Evolutionary conservation across 2,329 filamentous ascomycete genomes (phyloP).

Genomic region (Dactylellina cionopaga): DNA sequence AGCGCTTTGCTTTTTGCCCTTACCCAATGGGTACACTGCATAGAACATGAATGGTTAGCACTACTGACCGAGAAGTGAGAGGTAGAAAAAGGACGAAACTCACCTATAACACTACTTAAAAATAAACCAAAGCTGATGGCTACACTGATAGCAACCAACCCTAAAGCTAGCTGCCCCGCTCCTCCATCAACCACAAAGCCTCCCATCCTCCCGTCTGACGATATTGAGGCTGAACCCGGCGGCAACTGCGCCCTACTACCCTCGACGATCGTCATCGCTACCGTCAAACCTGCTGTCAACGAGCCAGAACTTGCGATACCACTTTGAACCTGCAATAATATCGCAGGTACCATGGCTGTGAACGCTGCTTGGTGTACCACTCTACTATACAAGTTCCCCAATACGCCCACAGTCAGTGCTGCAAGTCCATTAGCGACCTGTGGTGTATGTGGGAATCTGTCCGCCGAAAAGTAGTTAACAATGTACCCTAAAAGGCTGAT

Average conservation of each 20-base stretch:
- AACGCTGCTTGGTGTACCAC: slow-evolving; percentile 81
- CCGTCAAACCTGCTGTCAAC: slow-evolving; percentile 61
- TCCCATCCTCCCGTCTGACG: background rate
- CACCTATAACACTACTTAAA: slow-evolving; percentile 49
- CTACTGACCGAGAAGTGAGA: background rate
- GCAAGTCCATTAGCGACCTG: slow-evolving; percentile 82
- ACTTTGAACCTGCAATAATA: slow-evolving; percentile 76
- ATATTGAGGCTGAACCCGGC: slow-evolving; percentile 1
- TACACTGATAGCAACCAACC: slow-evolving; percentile 49
- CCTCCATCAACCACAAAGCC: slow-evolving; percentile 49
- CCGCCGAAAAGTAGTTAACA: slow-evolving; percentile 77
- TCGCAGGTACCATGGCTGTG: slow-evolving; percentile 84
- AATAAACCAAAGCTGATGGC: slow-evolving; percentile 52
- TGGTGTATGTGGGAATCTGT: slow-evolving; percentile 74
- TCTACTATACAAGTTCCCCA: slow-evolving; percentile 81
- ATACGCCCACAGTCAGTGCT: slow-evolving; percentile 77
- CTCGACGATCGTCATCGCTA: slow-evolving; percentile 50
- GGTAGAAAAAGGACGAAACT: background rate
- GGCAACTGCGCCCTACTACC: slow-evolving; percentile 24
- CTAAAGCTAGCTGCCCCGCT: slow-evolving; percentile 40
- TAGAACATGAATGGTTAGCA: slow-evolving; percentile 1
- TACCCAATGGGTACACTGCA: slow-evolving; percentile 50
- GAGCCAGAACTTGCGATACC: slow-evolving; percentile 71
- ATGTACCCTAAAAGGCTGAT: slow-evolving; percentile 79
- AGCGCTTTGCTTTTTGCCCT: slow-evolving; percentile 45